Base-by-base conservation (phyloP, 176 grass and related monocot species). In the Lolium multiflorum region DNA sequence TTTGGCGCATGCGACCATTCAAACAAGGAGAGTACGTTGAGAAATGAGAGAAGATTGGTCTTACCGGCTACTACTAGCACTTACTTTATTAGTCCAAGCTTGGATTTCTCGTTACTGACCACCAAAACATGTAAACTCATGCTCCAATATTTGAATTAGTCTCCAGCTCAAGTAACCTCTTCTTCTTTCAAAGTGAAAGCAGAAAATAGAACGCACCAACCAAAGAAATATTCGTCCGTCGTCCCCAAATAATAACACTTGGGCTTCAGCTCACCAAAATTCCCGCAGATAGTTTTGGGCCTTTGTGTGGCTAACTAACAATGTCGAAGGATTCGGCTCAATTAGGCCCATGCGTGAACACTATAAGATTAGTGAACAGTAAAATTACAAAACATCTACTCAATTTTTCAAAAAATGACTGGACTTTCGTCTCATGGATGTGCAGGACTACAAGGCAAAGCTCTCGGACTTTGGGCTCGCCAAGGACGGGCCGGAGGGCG, bases 381-480 rank as follows among this genome's bases (percentile, higher is more conserved):
- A 4, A 39, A 39, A 39, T 39, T n/a, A n/a, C n/a, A n/a, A n/a
- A n/a, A n/a, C n/a, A n/a, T n/a, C n/a, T n/a, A n/a, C n/a, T n/a
- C n/a, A n/a, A n/a, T n/a, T n/a, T n/a, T n/a, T n/a, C n/a, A n/a
- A n/a, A n/a, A 13, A 11, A 38, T 6, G 28, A 12, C 60, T 69
- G 7, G 47, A 11, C 15, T 76, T 50, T 50, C 1, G 8, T 39
- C 1, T 1, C 15, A 15, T 50, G 22, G 1, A 18, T 71, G 2
- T 77, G 0, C 83, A 94, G 96, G 88, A 92, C 1, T 96, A 96
- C 81, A 82, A 96, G 73, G 93, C 86, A 5, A 98, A 96, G 90
- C 76, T 98, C 2, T 98, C 96, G 0, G 96, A 98, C 71, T 96
- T 98, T 0, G 96, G 96, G 5, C 92, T 96, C 0, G 96, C 96